A percentile compares a stretch with the other conserved stretches of the same genome.
Conservation (phyloP, 768 basidiomycete species). For the Rhodotorula graminis region DNA sequence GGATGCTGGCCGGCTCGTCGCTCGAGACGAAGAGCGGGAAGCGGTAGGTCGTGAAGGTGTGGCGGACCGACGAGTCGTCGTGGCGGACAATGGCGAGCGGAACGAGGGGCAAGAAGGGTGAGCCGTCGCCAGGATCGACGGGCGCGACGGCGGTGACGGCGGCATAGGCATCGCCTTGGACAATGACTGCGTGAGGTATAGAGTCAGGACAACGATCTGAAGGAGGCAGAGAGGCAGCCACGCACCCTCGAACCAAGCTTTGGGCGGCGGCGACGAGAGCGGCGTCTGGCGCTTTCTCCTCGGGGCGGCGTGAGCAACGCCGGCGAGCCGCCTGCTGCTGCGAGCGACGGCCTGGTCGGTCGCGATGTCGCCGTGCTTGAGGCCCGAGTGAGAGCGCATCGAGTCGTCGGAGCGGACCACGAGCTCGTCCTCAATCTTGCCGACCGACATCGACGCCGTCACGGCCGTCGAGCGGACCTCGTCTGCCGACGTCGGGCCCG, state of each 20-base stretch:
- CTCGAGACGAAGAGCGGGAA: not conserved
- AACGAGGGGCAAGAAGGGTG: not conserved
- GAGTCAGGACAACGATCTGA: not conserved
- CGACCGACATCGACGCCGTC: too few species aligned
- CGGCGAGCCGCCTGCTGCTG: not conserved
- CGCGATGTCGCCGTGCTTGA: too few species aligned
- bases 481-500: too few species aligned
- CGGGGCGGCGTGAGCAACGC: not conserved
- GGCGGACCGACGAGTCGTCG: not conserved
- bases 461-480: too few species aligned
- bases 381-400: too few species aligned
- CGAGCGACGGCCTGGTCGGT: too few species aligned
- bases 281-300: not conserved
- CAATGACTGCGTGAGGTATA: not conserved
- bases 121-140: too few species aligned
- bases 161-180: not conserved
- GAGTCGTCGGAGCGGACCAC: too few species aligned
- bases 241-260: not conserved
- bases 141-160: not conserved
- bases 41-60: not conserved
- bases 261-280: not conserved
- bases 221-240: not conserved
- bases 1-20: not conserved
- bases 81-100: not conserved
- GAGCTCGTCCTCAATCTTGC: too few species aligned